Conservation (phyloP, 2,329 filamentous ascomycete genomes). For the Claviceps spartinae region DNA sequence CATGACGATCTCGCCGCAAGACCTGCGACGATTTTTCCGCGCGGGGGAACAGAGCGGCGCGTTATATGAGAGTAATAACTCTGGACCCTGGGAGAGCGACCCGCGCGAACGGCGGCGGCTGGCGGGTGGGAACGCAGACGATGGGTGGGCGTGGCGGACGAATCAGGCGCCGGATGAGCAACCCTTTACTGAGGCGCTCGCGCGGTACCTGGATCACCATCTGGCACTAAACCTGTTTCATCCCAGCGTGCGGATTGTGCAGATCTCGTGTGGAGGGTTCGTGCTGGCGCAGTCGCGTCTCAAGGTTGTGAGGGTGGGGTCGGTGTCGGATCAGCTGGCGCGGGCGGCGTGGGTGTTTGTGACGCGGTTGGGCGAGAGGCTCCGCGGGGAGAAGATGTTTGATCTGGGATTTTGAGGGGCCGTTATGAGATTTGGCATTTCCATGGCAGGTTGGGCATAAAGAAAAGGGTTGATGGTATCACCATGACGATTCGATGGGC, state of each 20-base stretch:
- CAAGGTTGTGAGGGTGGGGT: conserved; percentile 28
- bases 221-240: conserved; percentile 42
- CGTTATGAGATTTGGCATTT: neutral
- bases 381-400: conserved; percentile 13
- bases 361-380: conserved; percentile 20
- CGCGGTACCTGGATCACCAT: conserved; percentile 36
- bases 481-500: no score
- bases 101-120: conserved; percentile 28
- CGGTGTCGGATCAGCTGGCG: conserved; percentile 17
- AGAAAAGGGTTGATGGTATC: neutral
- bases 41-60: conserved; percentile 19
- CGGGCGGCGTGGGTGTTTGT: conserved; percentile 26
- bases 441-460: neutral
- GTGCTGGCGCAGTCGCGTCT: conserved; percentile 37
- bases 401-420: conserved; percentile 1
- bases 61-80: conserved; percentile 2
- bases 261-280: conserved; percentile 43
- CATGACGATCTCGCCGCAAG: conserved; percentile 34
- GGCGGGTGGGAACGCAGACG: conserved; percentile 33
- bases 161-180: conserved; percentile 11
- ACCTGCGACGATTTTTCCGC: conserved; percentile 32
- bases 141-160: conserved; percentile 38
- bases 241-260: conserved; percentile 36
- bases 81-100: conserved; percentile 18
- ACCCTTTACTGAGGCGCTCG: conserved; percentile 37